Conservation (phyloP, 768 basidiomycete species). For the Melanogaster broomeanus region DNA sequence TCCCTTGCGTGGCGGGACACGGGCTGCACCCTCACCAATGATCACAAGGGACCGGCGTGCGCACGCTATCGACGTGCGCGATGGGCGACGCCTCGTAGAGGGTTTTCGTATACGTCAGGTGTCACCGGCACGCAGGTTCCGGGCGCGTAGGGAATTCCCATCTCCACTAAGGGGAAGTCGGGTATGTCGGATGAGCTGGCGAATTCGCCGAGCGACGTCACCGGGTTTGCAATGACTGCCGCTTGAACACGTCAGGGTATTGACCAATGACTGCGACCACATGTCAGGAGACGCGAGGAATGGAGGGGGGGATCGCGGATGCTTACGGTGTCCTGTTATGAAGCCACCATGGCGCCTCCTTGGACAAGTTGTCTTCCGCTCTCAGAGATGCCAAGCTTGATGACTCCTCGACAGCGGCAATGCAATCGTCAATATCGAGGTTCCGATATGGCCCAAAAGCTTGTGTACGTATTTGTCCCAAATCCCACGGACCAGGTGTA, state of each 20-base stretch:
- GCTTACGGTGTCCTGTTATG: slow-evolving; percentile 57
- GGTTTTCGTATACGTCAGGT: slow-evolving; percentile 39
- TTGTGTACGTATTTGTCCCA: slow-evolving; percentile 60
- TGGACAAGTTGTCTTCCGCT: slow-evolving; percentile 54
- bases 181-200: slow-evolving; percentile 55
- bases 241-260: slow-evolving; percentile 63
- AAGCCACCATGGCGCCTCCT: slow-evolving; percentile 76
- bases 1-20: slow-evolving; percentile 61
- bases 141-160: slow-evolving; percentile 34
- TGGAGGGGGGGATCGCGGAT: neutral
- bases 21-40: slow-evolving; percentile 55
- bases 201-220: slow-evolving; percentile 55
- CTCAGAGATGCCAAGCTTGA: slow-evolving; percentile 49
- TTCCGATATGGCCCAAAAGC: slow-evolving; percentile 61
- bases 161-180: slow-evolving; percentile 55
- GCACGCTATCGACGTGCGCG: slow-evolving; percentile 47
- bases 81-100: slow-evolving; percentile 55
- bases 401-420: slow-evolving; percentile 52
- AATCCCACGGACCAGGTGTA: slow-evolving; percentile 71
- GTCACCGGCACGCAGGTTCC: slow-evolving; percentile 42
- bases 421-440: slow-evolving; percentile 67
- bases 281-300: too few species aligned
- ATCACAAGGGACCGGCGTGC: slow-evolving; percentile 53
- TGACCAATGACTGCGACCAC: slow-evolving; percentile 57
- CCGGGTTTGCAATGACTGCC: slow-evolving; percentile 64